Conservation (phyloP, 768 basidiomycete genomes). For the Termitomyces sp. region DNA sequence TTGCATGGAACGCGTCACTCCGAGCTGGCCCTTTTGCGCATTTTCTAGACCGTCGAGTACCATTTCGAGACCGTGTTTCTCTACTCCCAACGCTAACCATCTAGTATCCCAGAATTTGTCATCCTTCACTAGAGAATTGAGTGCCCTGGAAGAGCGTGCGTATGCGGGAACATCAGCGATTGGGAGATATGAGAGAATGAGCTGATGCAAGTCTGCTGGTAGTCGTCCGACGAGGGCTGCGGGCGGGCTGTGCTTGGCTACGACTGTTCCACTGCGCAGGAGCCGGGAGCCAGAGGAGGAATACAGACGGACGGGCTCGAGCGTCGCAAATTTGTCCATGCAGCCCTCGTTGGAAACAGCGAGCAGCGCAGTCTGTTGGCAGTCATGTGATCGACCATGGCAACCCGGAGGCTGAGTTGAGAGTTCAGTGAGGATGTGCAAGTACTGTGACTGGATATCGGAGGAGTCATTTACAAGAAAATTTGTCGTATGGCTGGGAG, state of each 20-base stretch:
- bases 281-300: constrained; percentile 26
- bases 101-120: constrained; percentile 76
- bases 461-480: too few relatives aligned
- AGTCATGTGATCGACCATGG: constrained; percentile 5
- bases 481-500: too few relatives aligned
- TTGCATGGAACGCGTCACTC: constrained; percentile 17
- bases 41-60: constrained; percentile 49
- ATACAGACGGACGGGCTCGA: constrained; percentile 69
- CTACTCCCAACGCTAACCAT: constrained; percentile 54
- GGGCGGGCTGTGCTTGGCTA: constrained; percentile 12
- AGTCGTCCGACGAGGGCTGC: constrained; percentile 63
- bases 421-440: too few relatives aligned
- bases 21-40: constrained; percentile 83
- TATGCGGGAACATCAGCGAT: constrained; percentile 79
- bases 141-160: constrained; percentile 57
- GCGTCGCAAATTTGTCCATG: constrained; percentile 86
- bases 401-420: too few relatives aligned
- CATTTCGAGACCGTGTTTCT: constrained; percentile 29
- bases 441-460: too few relatives aligned
- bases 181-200: constrained; percentile 68
- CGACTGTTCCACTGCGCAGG: constrained; percentile 12
- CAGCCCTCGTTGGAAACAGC: constrained; percentile 1
- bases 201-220: constrained; percentile 70
- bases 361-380: constrained; percentile 1
- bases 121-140: constrained; percentile 56